These are phyloP conservation scores for Colletotrichum magnum DNA, from an alignment of 2,329 filamentous ascomycete species.

Conservation along the genomic window DNA sequence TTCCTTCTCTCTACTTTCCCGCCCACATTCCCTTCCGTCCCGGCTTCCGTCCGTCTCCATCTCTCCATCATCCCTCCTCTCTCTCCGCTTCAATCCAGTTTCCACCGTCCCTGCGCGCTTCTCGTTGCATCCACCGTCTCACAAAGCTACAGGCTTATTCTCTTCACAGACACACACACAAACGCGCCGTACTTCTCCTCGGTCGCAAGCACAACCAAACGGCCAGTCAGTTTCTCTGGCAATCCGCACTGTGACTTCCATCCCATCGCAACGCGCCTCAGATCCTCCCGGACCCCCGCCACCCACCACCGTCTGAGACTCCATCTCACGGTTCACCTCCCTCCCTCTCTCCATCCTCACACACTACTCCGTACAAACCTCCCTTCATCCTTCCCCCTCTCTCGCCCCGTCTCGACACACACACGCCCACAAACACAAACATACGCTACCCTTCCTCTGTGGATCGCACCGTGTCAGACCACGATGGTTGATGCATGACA, in stretches of 20 bases:
- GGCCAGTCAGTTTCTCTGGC: not conserved
- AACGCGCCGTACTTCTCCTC: not conserved
- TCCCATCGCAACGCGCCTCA: constrained; percentile 20
- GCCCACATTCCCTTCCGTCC: constrained; percentile 11
- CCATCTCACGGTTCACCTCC: not conserved
- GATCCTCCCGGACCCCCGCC: constrained; percentile 22
- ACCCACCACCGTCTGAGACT: constrained; percentile 26
- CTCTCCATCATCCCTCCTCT: not conserved
- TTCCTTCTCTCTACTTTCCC: not conserved
- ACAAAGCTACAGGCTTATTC: constrained; percentile 21
- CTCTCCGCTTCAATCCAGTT: constrained; percentile 16
- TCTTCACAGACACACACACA: not conserved
- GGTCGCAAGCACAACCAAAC: constrained; percentile 4
- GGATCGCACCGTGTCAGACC: constrained; percentile 40
- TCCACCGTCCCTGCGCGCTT: constrained; percentile 27
- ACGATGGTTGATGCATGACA: constrained; percentile 40
- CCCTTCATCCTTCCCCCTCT: not conserved
- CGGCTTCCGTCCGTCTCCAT: not conserved
- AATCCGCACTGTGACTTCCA: not conserved
- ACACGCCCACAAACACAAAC: not conserved
- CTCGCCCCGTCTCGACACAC: constrained; percentile 3
- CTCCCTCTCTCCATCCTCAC: not conserved
- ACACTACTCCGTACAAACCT: no score
- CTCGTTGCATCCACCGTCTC: constrained; percentile 40
- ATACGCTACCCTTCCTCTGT: constrained; percentile 16